A percentile compares a stretch with the other conserved stretches of the same genome.
Conservation (phyloP, 2,329 filamentous ascomycete genomes). For the Clathrospora elynae region DNA sequence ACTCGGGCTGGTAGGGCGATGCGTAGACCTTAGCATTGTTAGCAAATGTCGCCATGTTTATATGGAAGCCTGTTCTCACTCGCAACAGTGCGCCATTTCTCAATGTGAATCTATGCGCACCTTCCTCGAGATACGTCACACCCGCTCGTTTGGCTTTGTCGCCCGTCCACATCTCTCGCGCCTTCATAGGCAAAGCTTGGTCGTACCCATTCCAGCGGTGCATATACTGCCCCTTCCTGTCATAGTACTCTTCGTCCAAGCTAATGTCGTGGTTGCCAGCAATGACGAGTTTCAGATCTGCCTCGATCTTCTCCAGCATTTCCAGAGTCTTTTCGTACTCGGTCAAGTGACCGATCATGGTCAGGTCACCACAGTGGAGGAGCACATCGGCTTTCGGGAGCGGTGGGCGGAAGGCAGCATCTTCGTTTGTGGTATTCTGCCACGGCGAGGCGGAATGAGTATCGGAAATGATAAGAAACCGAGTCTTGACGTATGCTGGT, state of each 20-base stretch:
- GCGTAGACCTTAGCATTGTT: conserved; percentile 54
- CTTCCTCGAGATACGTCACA: conserved; percentile 63
- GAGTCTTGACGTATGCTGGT: conserved; percentile 40
- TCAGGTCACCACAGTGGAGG: conserved; percentile 65
- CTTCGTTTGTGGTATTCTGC: conserved; percentile 13
- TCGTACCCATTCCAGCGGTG: conserved; percentile 29
- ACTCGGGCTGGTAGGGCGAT: conserved; percentile 61
- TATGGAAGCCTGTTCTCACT: conserved; percentile 22
- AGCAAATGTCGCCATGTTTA: neutral
- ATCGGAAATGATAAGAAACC: conserved; percentile 54
- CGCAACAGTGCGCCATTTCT: conserved; percentile 57
- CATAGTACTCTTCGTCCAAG: conserved; percentile 59
- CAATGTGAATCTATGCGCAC: conserved; percentile 54
- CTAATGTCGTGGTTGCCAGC: conserved; percentile 64
- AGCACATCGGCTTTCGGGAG: conserved; percentile 60
- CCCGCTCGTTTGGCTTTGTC: conserved; percentile 53
- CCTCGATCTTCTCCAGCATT: conserved; percentile 56
- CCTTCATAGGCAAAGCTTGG: conserved; percentile 27
- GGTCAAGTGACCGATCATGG: conserved; percentile 54
- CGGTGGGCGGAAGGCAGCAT: conserved; percentile 42
- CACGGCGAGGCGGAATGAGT: conserved; percentile 42
- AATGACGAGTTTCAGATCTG: conserved; percentile 65
- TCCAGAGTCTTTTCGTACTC: conserved; percentile 57
- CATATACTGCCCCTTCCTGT: conserved; percentile 34
- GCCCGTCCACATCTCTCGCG: conserved; percentile 56